Percentiles rank a stretch among this genome's conserved stretches.
These are phyloP conservation scores for Colletotrichum chlorophyti DNA, from an alignment of 2,329 filamentous ascomycete species.

Conservation along the genomic window DNA sequence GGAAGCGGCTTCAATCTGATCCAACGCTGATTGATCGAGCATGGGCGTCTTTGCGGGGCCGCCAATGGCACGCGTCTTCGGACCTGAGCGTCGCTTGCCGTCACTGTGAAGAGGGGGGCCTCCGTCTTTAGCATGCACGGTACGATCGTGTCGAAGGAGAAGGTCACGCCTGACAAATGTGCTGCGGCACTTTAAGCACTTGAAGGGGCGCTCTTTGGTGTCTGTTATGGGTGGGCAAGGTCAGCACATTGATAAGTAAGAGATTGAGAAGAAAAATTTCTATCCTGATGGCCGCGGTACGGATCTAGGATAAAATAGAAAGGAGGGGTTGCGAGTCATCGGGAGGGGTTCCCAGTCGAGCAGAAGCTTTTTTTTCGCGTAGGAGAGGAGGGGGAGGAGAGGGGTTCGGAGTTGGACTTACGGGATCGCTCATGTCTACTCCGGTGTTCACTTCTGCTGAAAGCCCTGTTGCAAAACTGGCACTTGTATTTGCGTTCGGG, in stretches of 20 bases:
- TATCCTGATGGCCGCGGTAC: background rate
- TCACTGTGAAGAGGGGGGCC: slow-evolving; percentile 93
- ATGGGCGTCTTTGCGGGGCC: slow-evolving; percentile 79
- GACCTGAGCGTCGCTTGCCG: slow-evolving; percentile 80
- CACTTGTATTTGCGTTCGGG: slow-evolving; percentile 99
- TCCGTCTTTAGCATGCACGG: slow-evolving; percentile 97
- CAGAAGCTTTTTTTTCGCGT: slow-evolving; percentile 11
- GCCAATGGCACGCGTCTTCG: slow-evolving; percentile 69
- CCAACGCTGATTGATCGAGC: slow-evolving; percentile 84
- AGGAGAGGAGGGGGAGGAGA: slow-evolving; percentile 19
- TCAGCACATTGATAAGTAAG: slow-evolving; percentile 33
- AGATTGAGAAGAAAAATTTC: background rate
- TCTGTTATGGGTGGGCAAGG: slow-evolving; percentile 60
- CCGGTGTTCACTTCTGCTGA: slow-evolving; percentile 95
- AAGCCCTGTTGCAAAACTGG: slow-evolving; percentile 97
- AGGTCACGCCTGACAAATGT: slow-evolving; percentile 98
- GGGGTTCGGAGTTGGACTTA: slow-evolving; percentile 64
- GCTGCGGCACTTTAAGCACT: slow-evolving; percentile 97
- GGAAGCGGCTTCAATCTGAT: slow-evolving; percentile 90
- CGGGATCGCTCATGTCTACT: slow-evolving; percentile 97
- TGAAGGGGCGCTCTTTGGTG: slow-evolving; percentile 98
- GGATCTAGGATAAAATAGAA: background rate
- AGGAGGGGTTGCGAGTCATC: slow-evolving; percentile 6
- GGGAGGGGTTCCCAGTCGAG: slow-evolving; percentile 16
- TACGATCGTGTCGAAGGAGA: slow-evolving; percentile 94